Conservation (phyloP, 2,329 filamentous ascomycete genomes). For the Sphaerulina musiva region DNA sequence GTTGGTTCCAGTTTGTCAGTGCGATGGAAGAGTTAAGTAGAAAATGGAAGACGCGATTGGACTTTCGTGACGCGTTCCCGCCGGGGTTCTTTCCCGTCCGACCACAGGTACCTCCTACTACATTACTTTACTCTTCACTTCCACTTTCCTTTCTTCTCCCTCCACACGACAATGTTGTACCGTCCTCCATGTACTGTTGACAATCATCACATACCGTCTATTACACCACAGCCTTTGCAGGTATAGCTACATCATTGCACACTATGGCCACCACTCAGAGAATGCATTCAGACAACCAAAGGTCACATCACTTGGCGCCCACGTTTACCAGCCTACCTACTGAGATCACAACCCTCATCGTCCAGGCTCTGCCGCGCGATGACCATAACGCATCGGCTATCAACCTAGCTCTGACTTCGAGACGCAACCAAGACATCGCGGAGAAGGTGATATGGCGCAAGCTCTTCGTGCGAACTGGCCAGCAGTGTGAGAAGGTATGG, state of each 20-base stretch:
- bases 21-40: not conserved
- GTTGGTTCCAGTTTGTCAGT: not conserved
- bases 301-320: not conserved
- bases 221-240: too few relatives aligned
- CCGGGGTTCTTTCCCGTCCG: too few relatives aligned
- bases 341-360: constrained; percentile 1
- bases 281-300: too few relatives aligned
- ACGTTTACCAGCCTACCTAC: not conserved
- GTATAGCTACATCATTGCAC: not conserved
- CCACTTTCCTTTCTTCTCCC: too few relatives aligned
- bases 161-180: too few relatives aligned
- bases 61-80: too few relatives aligned
- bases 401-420: not conserved
- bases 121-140: too few relatives aligned
- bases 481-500: not conserved
- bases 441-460: constrained; percentile 2
- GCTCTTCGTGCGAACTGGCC: not conserved
- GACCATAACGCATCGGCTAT: not conserved
- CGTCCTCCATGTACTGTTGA: too few relatives aligned
- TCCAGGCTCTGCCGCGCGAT: not conserved
- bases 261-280: not conserved
- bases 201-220: too few relatives aligned
- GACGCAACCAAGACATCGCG: not conserved
- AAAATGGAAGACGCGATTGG: not conserved
- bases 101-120: too few relatives aligned